Evolutionary conservation across 352 stramenopile species (phyloP).

Genomic region (Phytophthora uliginosa): DNA sequence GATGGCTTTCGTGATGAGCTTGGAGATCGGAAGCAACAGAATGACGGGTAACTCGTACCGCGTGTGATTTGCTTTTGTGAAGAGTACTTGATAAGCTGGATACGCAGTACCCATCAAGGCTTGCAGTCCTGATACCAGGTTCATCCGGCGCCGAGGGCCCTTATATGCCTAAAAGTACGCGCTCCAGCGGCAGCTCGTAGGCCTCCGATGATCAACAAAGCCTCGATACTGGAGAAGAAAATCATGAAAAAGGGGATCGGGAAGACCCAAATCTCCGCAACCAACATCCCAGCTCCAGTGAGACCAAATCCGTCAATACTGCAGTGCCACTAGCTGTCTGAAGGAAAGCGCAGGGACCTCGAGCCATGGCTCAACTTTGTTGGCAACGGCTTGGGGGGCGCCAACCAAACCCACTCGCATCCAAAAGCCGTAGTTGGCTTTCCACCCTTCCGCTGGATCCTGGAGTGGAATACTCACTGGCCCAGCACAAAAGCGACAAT

Average conservation of each 20-base stretch:
- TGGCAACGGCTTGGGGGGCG: background rate
- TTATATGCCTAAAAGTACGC: constrained; percentile 1
- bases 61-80: constrained; percentile 5
- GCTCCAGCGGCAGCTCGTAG: background rate
- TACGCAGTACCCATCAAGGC: constrained; percentile 4
- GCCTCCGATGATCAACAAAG: background rate
- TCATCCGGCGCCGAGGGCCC: no score
- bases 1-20: constrained; percentile 12
- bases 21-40: constrained; percentile 7
- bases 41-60: constrained; percentile 13
- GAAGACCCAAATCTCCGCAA: constrained; percentile 3
- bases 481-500: background rate
- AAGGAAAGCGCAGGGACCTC: background rate
- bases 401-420: background rate
- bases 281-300: background rate
- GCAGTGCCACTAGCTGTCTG: background rate
- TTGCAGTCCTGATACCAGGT: no score
- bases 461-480: background rate
- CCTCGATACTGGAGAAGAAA: background rate
- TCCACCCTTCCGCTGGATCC: background rate
- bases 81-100: constrained; percentile 15
- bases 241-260: constrained; percentile 9
- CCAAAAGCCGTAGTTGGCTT: background rate
- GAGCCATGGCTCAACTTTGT: background rate
- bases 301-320: background rate